phyloP scores from a whole-genome alignment of 768 basidiomycete species.

The Rhodotorula sphaerocarpa region DNA sequence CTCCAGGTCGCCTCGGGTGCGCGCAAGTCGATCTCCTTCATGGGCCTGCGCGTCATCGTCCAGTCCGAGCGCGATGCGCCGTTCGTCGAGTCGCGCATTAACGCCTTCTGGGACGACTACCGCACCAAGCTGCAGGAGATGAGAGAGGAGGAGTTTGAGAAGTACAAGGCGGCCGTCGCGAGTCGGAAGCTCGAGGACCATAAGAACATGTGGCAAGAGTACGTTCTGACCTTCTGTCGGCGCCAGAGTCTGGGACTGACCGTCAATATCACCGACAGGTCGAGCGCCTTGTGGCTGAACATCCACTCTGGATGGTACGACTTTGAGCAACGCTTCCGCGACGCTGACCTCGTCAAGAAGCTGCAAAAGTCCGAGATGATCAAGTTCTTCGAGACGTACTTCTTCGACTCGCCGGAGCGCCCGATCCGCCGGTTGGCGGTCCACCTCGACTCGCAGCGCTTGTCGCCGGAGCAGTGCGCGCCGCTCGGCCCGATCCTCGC shows the following conservation, averaged over 20 bases:
- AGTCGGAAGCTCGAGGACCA: constrained; percentile 73
- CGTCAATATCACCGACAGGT: constrained; percentile 15
- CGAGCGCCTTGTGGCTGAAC: constrained; percentile 57
- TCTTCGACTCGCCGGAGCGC: constrained; percentile 60
- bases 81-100: constrained; percentile 78
- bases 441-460: constrained; percentile 54
- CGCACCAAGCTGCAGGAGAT: constrained; percentile 60
- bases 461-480: constrained; percentile 57
- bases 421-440: constrained; percentile 70
- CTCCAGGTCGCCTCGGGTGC: constrained; percentile 43
- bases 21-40: constrained; percentile 58
- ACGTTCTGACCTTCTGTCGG: background rate
- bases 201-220: constrained; percentile 82
- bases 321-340: constrained; percentile 75
- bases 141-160: constrained; percentile 61
- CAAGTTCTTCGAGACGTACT: constrained; percentile 57
- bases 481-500: constrained; percentile 53
- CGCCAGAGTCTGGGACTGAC: no score
- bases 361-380: constrained; percentile 70
- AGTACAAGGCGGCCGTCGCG: constrained; percentile 68
- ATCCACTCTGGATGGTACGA: constrained; percentile 75
- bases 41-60: constrained; percentile 71
- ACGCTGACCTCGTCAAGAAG: constrained; percentile 57
- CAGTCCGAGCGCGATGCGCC: constrained; percentile 76
- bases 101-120: constrained; percentile 74